Evolutionary conservation across 2,329 filamentous ascomycete species (phyloP), one percentile per base, ranked within the genome.

Genomic region (Hymenoscyphus occultus): DNA sequence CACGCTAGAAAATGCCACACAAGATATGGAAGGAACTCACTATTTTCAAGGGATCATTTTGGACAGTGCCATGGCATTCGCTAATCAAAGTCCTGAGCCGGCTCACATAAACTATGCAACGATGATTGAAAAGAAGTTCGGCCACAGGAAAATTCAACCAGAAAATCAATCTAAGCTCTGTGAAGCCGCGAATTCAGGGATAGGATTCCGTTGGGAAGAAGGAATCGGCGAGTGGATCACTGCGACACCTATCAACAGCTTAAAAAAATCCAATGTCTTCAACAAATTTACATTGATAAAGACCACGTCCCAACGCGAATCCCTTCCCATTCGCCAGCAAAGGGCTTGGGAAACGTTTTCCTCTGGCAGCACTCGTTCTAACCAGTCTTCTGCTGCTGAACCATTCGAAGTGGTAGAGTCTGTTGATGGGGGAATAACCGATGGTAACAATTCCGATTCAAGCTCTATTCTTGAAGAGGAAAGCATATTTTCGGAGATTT

Each of bases 151-250:
- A 13, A 19, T 57, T 22, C 57, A 56, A 6, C 48, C 40, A 45
- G 39, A 56, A 42, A 12, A 42, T 13, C 58, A 56, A 61, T 65
- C 59, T 32, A 64, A 35, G 5, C 9, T 31, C 5, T 45, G 63
- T 32, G 39, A 31, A 35, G 45, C 64, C 16, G 62, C 68, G n/a
- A 57, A 62, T 39, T 39, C 31, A 35, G 65, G 61, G 51, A 19
- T 51, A 22, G 71, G 71, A 72, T 84, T 78, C 74, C 75, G 80
- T 39, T 86, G 83, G 83, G 83, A 85, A 71, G 82, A 84, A 70
- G 81, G 80, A 56, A 84, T 86, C 71, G 80, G 81, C 42, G 83
- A 85, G 72, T 86, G 83, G 83, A 80, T 86, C 60, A 81, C 78
- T 19, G 77, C 75, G 48, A 84, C 81, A 56, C 83, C 83, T 35